Base-by-base conservation (phyloP, 768 basidiomycete genomes). In the Tylopilus felleus region DNA sequence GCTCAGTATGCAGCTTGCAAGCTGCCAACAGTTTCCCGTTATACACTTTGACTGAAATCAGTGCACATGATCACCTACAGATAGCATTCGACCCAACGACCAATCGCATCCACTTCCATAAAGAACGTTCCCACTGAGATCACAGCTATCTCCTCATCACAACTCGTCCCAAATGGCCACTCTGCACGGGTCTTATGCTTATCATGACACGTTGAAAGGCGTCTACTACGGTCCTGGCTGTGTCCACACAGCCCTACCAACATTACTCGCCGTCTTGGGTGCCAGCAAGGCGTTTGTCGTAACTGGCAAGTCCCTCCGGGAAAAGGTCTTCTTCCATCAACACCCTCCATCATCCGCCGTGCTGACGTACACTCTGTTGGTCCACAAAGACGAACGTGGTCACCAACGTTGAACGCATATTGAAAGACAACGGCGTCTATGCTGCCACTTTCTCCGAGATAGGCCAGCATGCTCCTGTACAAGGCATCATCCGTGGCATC, bases 161-260 rank as follows among this genome's bases (percentile, higher is more conserved):
- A 19, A 12, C 28, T 35, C 38, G 17, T 45, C 25, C n/a, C 28
- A 38, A 19, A 59, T 60, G 63, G 14, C 65, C 25, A 33, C n/a
- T 35, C 47, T 57, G 31, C 53, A 73, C 39, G 89, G 89, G 19
- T 83, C 72, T 21, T 92, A 90, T 64, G 74, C 77, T 22, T 88
- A 81, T 75, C 82, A 81, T 0, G 81, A 86, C 60, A 82, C 84
- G 1, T 74, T 91, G 55, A 84, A 84, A 55, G 80, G 78, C 19
- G 72, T 91, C 17, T 79, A 82, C 63, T 91, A 88, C 65, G 90
- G 90, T 3, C 86, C 88, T 41, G 86, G 87, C 27, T 83, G 77
- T 33, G 67, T 83, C 35, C 73, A 66, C 47, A 83, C 80, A 0
- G 84, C 85, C 12, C 76, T 91, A 36, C 86, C 86, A 8, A 80